A percentile compares a stretch with the other conserved stretches of the same genome.
phyloP scores from a whole-genome alignment of 441 rosid species.

The Cnidoscolus chayamansa region DNA sequence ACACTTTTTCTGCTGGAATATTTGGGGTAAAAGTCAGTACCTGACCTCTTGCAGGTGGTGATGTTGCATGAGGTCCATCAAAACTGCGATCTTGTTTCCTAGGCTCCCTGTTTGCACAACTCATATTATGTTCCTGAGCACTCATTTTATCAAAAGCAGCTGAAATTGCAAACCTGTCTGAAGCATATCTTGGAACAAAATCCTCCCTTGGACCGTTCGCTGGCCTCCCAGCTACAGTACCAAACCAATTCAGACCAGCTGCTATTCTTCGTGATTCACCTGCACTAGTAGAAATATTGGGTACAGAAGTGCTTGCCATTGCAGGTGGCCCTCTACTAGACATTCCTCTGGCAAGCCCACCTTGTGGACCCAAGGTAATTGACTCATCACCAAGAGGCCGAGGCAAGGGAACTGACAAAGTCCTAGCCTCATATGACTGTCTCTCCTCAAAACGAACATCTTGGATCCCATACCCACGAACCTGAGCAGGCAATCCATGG shows the following conservation, averaged over 20 bases:
- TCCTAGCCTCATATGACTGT: constrained; percentile 61
- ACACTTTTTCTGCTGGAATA: constrained; percentile 47
- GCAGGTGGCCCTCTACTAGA: constrained; percentile 61
- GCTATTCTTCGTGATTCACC: constrained; percentile 60
- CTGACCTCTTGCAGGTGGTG: constrained; percentile 46
- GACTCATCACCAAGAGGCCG: constrained; percentile 72
- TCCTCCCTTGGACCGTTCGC: constrained; percentile 48
- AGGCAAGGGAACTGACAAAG: constrained; percentile 69
- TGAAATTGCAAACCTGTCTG: constrained; percentile 53
- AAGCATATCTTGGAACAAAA: constrained; percentile 37
- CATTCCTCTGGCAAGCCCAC: constrained; percentile 96
- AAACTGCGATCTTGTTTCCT: constrained; percentile 43
- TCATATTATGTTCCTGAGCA: constrained; percentile 51
- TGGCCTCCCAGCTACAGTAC: constrained; percentile 41
- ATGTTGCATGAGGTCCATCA: constrained; percentile 54
- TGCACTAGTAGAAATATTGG: constrained; percentile 45
- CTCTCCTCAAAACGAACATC: constrained; percentile 83
- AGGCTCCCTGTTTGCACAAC: constrained; percentile 51
- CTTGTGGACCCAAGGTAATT: constrained; percentile 91
- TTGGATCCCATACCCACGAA: constrained; percentile 62
- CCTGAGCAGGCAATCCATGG: constrained; percentile 60
- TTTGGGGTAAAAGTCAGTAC: constrained; percentile 36
- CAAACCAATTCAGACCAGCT: constrained; percentile 57
- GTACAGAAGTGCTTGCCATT: constrained; percentile 33
- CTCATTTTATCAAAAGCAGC: constrained; percentile 44